A percentile compares a stretch with the other conserved stretches of the same genome.
These are phyloP conservation scores for Colletotrichum trifolii DNA, from an alignment of 2,329 filamentous ascomycete genomes.

Conservation along the genomic window DNA sequence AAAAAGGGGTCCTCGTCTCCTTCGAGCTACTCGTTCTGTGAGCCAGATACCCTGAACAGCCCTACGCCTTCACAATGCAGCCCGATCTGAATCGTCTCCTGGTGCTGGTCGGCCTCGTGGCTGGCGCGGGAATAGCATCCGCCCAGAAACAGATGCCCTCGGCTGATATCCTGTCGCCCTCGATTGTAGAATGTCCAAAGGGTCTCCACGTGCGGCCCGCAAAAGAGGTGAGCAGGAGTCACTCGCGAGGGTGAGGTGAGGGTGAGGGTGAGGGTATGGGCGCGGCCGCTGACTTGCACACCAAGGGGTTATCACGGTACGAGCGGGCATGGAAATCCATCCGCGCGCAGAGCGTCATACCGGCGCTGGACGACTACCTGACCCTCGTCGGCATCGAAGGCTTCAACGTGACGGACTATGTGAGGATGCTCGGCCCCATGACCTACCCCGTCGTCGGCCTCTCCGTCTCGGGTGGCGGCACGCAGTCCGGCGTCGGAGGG, in stretches of 20 bases:
- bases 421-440: constrained; percentile 38
- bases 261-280: too few relatives aligned
- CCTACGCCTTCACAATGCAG: background rate
- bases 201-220: constrained; percentile 17
- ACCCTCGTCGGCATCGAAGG: constrained; percentile 38
- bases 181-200: constrained; percentile 19
- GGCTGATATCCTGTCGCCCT: background rate
- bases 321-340: constrained; percentile 40
- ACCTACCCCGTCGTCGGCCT: constrained; percentile 40
- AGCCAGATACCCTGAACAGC: too few relatives aligned
- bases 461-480: constrained; percentile 43
- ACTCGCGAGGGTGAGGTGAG: too few relatives aligned
- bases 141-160: too few relatives aligned
- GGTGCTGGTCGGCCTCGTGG: background rate
- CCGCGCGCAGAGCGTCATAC: constrained; percentile 39
- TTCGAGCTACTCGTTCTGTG: too few relatives aligned
- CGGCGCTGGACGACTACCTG: constrained; percentile 39
- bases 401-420: constrained; percentile 40
- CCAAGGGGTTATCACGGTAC: constrained; percentile 40
- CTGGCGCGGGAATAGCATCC: too few relatives aligned
- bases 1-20: too few relatives aligned
- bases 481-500: constrained; percentile 44
- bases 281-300: background rate
- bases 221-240: constrained; percentile 9
- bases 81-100: background rate